These are phyloP conservation scores for Maudiozyma turicensis DNA, from an alignment of 805 yeast species.

Conservation along the genomic window DNA sequence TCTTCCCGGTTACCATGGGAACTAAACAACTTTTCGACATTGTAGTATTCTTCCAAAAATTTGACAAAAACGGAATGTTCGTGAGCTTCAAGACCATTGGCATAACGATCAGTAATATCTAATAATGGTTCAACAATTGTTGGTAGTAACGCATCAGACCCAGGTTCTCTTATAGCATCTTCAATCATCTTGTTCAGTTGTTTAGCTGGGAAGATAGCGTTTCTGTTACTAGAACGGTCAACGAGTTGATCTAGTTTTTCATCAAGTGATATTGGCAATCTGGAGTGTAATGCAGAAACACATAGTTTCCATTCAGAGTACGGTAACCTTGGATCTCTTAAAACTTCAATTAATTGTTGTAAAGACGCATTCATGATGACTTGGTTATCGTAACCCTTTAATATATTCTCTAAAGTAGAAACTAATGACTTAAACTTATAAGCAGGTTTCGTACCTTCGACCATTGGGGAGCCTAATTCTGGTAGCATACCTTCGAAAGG, in stretches of 20 bases:
- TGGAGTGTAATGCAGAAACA: slow-evolving; percentile 83
- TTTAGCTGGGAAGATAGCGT: slow-evolving; percentile 89
- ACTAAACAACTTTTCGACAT: slow-evolving; percentile 68
- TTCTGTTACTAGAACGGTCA: slow-evolving; percentile 53
- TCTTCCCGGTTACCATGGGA: slow-evolving; percentile 76
- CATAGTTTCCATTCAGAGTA: slow-evolving; percentile 84
- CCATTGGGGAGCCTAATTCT: slow-evolving; percentile 70
- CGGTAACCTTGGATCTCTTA: slow-evolving; percentile 77
- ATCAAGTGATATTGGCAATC: slow-evolving; percentile 75
- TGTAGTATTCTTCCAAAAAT: slow-evolving; percentile 61
- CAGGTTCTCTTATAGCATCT: slow-evolving; percentile 42
- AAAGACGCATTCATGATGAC: slow-evolving; percentile 83
- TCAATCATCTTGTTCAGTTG: slow-evolving; percentile 65
- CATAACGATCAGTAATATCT: slow-evolving; percentile 58
- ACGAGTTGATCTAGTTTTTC: slow-evolving; percentile 53
- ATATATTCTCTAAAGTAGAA: slow-evolving; percentile 61
- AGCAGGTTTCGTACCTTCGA: slow-evolving; percentile 76
- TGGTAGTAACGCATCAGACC: slow-evolving; percentile 42
- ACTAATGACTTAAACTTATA: slow-evolving; percentile 57
- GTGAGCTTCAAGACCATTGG: slow-evolving; percentile 71
- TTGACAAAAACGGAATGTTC: slow-evolving; percentile 68
- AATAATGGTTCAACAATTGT: slow-evolving; percentile 64
- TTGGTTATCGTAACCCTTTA: slow-evolving; percentile 91
- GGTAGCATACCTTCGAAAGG: slow-evolving; percentile 94
- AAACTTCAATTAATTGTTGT: slow-evolving; percentile 56